phyloP scores from a whole-genome alignment of 2,329 filamentous ascomycete genomes.

The Xylariaceae sp. region DNA sequence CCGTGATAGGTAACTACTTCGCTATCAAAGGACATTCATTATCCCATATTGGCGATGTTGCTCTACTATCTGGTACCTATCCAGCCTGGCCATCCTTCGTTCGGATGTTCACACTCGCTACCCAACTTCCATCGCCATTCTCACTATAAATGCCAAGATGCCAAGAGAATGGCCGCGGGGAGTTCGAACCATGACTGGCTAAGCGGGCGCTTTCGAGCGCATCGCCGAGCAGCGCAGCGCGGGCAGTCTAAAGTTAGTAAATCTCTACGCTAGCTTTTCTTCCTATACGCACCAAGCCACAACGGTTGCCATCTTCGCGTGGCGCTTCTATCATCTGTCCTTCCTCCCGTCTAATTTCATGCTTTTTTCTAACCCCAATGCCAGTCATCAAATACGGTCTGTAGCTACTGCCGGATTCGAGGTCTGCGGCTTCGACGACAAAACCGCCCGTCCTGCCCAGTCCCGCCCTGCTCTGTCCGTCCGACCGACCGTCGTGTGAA shows the following conservation, averaged over 20 bases:
- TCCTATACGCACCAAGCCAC: neutral
- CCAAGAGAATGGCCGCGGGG: neutral
- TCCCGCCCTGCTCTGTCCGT: neutral
- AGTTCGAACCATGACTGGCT: neutral
- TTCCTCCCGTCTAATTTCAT: neutral
- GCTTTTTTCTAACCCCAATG: neutral
- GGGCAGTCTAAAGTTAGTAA: neutral
- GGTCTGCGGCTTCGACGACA: constrained; percentile 6
- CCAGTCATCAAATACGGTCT: neutral
- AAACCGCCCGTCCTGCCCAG: neutral
- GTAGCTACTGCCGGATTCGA: constrained; percentile 4
- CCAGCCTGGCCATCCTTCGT: too few relatives aligned
- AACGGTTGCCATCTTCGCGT: neutral
- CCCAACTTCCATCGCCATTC: too few relatives aligned
- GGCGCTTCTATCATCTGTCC: constrained; percentile 2
- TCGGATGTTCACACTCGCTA: too few relatives aligned
- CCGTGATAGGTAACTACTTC: too few relatives aligned
- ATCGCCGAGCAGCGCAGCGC: neutral
- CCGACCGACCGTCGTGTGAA: neutral
- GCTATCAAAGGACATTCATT: too few relatives aligned
- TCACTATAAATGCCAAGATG: too few relatives aligned
- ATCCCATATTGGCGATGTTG: too few relatives aligned
- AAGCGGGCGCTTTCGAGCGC: neutral
- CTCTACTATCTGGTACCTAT: too few relatives aligned
- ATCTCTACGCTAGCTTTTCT: neutral